These are phyloP conservation scores for Metschnikowia henanensis DNA, from an alignment of 805 yeast genomes.

Conservation along the genomic window DNA sequence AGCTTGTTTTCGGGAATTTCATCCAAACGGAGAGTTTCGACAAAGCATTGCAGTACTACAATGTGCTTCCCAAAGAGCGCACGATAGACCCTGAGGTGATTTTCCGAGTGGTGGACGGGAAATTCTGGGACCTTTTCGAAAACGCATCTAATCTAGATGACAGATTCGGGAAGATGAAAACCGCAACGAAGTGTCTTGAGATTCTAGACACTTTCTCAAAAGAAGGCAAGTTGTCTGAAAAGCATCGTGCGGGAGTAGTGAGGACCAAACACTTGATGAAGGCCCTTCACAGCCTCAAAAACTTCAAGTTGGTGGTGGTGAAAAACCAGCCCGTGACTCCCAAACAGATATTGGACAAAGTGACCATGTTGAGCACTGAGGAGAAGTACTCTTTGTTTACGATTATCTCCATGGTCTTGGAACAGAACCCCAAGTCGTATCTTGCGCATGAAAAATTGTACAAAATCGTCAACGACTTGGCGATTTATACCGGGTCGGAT, in stretches of 20 bases:
- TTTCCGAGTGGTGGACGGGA: slow-evolving; percentile 17
- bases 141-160: slow-evolving; percentile 34
- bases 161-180: slow-evolving; percentile 28
- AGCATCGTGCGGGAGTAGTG: slow-evolving; percentile 13
- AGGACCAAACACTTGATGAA: slow-evolving; percentile 36
- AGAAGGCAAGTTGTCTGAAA: background rate
- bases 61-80: slow-evolving; percentile 15
- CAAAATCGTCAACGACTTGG: slow-evolving; percentile 40
- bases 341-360: slow-evolving; percentile 15
- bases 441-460: slow-evolving; percentile 42
- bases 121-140: slow-evolving; percentile 37
- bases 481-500: slow-evolving; percentile 35
- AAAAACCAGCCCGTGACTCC: slow-evolving; percentile 18
- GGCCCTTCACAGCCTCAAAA: slow-evolving; percentile 35
- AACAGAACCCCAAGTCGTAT: slow-evolving; percentile 54
- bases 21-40: slow-evolving; percentile 29
- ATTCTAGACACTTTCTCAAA: slow-evolving; percentile 22
- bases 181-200: slow-evolving; percentile 26
- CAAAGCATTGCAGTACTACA: slow-evolving; percentile 19
- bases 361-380: slow-evolving; percentile 9
- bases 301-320: slow-evolving; percentile 29
- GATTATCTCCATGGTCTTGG: slow-evolving; percentile 46
- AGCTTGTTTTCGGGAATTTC: slow-evolving; percentile 29
- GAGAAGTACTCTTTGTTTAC: slow-evolving; percentile 16
- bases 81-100: slow-evolving; percentile 12